A percentile compares a stretch with the other conserved stretches of the same genome.
Evolutionary conservation across 108 stramenopile genomes (phyloP).

Genomic region (Pseudonitzschia multiseries): DNA sequence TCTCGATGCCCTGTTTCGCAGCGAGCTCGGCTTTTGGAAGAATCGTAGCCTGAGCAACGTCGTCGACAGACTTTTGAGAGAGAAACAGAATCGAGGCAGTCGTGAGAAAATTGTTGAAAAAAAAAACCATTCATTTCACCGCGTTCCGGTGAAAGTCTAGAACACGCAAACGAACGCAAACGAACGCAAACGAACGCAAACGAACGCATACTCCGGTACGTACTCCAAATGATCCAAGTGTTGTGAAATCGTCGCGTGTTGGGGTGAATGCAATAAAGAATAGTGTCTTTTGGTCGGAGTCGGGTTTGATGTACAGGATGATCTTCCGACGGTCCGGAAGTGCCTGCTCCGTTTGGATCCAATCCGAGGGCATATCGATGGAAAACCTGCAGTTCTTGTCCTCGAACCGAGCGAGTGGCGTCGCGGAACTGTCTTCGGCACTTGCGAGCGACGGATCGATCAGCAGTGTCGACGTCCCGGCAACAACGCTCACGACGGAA

Average conservation of each 20-base stretch:
- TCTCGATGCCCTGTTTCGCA: constrained; percentile 43
- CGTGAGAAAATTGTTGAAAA: neutral
- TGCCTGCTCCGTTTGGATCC: constrained; percentile 53
- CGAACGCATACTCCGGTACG: neutral
- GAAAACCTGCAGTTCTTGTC: constrained; percentile 58
- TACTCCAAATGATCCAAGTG: constrained; percentile 64
- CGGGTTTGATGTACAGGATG: constrained; percentile 52
- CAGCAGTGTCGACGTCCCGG: constrained; percentile 1
- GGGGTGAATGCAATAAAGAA: constrained; percentile 82
- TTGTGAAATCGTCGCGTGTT: constrained; percentile 78
- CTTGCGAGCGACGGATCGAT: neutral
- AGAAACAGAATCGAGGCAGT: neutral
- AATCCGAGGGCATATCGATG: constrained; percentile 49
- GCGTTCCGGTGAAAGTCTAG: too few relatives aligned
- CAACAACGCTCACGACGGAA: neutral
- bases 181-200: neutral
- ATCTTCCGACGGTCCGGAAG: constrained; percentile 71
- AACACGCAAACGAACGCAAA: neutral
- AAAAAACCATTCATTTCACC: too few relatives aligned
- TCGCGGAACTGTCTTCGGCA: constrained; percentile 5
- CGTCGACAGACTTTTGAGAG: neutral
- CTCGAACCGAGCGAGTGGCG: constrained; percentile 31
- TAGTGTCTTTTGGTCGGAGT: constrained; percentile 38
- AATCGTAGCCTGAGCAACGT: constrained; percentile 78
- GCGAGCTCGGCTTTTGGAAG: constrained; percentile 73